A percentile compares a stretch with the other conserved stretches of the same genome.
Conservation (phyloP, 495 filamentous ascomycete genomes). For the Penicillium cinerascens region DNA sequence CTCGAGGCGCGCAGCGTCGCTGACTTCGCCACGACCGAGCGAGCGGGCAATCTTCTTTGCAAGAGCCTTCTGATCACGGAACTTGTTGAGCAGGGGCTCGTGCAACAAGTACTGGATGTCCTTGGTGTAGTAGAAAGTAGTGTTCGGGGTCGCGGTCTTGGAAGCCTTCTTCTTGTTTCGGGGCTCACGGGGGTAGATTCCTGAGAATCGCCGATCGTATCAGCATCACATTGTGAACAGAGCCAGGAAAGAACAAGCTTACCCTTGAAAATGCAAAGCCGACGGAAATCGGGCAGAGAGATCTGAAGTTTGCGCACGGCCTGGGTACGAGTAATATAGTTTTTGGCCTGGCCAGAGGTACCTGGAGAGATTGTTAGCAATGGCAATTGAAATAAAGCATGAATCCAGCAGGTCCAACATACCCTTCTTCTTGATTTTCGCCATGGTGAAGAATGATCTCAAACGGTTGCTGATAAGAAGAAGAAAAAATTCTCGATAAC, state of each 20-base stretch:
- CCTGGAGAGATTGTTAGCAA: constrained; percentile 45
- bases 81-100: constrained; percentile 91
- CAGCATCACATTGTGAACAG: constrained; percentile 6
- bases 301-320: constrained; percentile 97
- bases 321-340: constrained; percentile 95
- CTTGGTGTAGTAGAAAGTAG: constrained; percentile 98
- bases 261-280: constrained; percentile 98
- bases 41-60: constrained; percentile 95
- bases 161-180: constrained; percentile 94
- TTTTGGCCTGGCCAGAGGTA: constrained; percentile 89
- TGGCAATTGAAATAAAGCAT: constrained; percentile 1
- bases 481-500: constrained; percentile 37
- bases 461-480: constrained; percentile 30
- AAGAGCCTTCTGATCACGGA: constrained; percentile 92
- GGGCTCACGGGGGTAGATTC: constrained; percentile 96
- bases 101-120: constrained; percentile 98
- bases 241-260: constrained; percentile 4
- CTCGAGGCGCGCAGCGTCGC: constrained; percentile 79
- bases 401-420: constrained; percentile 6
- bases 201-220: constrained; percentile 29
- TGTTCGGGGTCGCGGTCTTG: constrained; percentile 81
- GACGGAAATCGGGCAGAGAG: constrained; percentile 92
- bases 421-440: constrained; percentile 91
- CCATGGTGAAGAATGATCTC: constrained; percentile 53
- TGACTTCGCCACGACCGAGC: constrained; percentile 84